phyloP scores from a whole-genome alignment of 1,139 yeast genomes.

The Arxiozyma heterogenica region DNA sequence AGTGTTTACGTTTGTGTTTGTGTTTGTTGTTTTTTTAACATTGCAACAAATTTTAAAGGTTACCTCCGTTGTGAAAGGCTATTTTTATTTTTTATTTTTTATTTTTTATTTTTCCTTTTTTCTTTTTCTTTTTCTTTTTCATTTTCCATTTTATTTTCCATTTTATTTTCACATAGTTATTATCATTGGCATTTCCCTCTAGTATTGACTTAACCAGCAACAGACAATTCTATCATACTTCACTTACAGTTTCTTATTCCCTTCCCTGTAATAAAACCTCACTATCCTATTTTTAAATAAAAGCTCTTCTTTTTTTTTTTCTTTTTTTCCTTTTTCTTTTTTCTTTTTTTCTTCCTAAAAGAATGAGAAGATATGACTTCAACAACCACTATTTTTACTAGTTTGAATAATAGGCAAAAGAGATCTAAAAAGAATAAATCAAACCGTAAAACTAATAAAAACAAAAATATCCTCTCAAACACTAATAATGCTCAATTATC shows the following conservation, averaged over 20 bases:
- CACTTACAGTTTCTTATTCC: not conserved
- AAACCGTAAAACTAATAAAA: not conserved
- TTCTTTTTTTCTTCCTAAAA: too few species aligned
- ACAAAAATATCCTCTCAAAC: not conserved
- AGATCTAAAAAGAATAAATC: not conserved
- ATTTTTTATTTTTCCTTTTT: too few species aligned
- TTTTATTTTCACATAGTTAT: too few species aligned
- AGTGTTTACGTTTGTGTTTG: too few species aligned
- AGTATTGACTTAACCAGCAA: not conserved
- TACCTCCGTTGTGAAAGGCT: not conserved
- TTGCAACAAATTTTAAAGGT: not conserved
- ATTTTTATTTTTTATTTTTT: too few species aligned
- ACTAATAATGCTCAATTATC: slow-evolving; percentile 3
- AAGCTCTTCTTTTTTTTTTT: too few species aligned
- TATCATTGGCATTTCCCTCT: not conserved
- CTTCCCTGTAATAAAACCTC: not conserved
- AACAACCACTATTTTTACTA: not conserved
- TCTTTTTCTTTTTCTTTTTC: too few species aligned
- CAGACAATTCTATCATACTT: too few species aligned
- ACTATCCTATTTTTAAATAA: not conserved
- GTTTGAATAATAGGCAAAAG: not conserved
- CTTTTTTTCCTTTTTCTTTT: too few species aligned
- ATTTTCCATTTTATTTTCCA: too few species aligned
- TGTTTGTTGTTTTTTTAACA: too few species aligned
- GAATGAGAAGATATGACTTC: not conserved